These are phyloP conservation scores for Chenopodium suecicum DNA, from an alignment of 148 eudicot genomes.

Conservation along the genomic window DNA sequence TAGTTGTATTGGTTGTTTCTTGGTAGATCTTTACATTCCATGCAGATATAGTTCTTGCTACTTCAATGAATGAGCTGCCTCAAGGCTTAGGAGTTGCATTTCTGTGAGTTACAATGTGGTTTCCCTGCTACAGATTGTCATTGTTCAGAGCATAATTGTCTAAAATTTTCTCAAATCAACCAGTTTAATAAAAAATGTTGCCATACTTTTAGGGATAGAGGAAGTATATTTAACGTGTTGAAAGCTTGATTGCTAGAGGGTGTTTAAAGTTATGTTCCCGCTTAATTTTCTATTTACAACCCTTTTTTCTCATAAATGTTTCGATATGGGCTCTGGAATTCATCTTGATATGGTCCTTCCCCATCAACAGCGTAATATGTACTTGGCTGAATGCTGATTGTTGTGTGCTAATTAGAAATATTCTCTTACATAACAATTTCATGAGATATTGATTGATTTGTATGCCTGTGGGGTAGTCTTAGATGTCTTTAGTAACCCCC, in stretches of 20 bases:
- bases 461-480: not conserved
- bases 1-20: not conserved
- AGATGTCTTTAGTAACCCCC: no score
- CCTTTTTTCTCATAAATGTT: not conserved
- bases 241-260: not conserved
- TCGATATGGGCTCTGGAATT: not conserved
- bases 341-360: no score
- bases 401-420: not conserved
- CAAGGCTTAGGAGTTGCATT: conserved; percentile 1
- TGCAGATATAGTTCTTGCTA: not conserved
- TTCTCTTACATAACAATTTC: not conserved
- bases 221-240: not conserved
- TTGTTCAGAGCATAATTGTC: not conserved
- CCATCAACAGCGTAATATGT: not conserved
- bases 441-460: not conserved
- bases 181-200: not conserved
- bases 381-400: not conserved
- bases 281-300: not conserved
- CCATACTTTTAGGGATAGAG: not conserved
- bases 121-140: not conserved
- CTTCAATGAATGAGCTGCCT: not conserved
- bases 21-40: not conserved
- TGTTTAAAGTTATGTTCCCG: not conserved
- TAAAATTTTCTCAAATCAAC: not conserved
- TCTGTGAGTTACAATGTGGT: not conserved